phyloP scores from a whole-genome alignment of 176 grass and related monocot genomes.

The Bromus sterilis region DNA sequence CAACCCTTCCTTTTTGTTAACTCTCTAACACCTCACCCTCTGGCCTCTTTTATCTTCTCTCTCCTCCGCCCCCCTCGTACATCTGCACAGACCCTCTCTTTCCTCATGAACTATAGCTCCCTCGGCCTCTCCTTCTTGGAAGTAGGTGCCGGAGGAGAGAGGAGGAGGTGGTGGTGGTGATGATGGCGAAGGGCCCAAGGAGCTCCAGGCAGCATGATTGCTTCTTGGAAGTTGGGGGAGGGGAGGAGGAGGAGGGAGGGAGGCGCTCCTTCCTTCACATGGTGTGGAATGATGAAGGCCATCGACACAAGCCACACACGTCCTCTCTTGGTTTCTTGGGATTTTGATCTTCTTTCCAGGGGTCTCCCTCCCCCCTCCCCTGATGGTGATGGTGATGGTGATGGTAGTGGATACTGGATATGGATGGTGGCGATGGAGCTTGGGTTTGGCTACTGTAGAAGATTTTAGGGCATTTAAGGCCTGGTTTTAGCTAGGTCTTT shows the following conservation, averaged over 20 bases:
- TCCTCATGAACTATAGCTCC: constrained; percentile 26
- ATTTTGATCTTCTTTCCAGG: constrained; percentile 38
- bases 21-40: constrained; percentile 7
- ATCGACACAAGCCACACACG: constrained; percentile 34
- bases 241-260: neutral
- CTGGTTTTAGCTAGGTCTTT: neutral
- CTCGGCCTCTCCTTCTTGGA: constrained; percentile 31
- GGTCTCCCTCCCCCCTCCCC: neutral
- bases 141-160: constrained; percentile 27
- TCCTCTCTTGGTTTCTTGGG: constrained; percentile 30
- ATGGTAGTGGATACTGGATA: constrained; percentile 12
- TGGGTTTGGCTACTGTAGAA: constrained; percentile 11
- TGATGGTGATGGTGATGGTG: constrained; percentile 28
- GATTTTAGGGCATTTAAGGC: constrained; percentile 28
- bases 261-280: constrained; percentile 38
- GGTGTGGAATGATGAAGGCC: constrained; percentile 43
- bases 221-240: constrained; percentile 41
- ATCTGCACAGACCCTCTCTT: constrained; percentile 9
- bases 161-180: constrained; percentile 33
- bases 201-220: constrained; percentile 51
- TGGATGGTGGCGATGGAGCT: neutral
- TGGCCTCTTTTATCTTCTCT: neutral
- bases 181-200: constrained; percentile 43
- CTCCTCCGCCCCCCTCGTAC: neutral
- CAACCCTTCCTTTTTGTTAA: too few relatives aligned